These are phyloP conservation scores for Aspergillus novofumigatus DNA, from an alignment of 2,329 filamentous ascomycete genomes.

Conservation along the genomic window DNA sequence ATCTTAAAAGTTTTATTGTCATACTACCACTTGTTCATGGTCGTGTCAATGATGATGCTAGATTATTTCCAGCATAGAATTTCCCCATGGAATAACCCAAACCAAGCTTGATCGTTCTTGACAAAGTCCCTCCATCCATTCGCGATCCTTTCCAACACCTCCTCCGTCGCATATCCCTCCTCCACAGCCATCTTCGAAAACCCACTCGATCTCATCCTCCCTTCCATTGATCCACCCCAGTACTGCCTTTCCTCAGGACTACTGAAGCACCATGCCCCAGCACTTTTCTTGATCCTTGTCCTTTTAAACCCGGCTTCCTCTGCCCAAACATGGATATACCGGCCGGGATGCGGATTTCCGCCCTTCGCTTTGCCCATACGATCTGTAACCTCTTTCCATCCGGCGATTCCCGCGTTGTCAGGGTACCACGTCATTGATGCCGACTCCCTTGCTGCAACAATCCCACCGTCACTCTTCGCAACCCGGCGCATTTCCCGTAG, in stretches of 20 bases:
- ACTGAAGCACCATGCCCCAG: slow-evolving; percentile 36
- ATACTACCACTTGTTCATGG: neutral
- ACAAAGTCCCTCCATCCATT: slow-evolving; percentile 33
- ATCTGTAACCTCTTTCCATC: slow-evolving; percentile 21
- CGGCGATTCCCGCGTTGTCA: slow-evolving; percentile 19
- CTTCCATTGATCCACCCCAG: slow-evolving; percentile 34
- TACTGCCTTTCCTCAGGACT: slow-evolving; percentile 28
- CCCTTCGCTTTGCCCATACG: slow-evolving; percentile 21
- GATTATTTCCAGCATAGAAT: slow-evolving; percentile 33
- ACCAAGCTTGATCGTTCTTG: slow-evolving; percentile 34
- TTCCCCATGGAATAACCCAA: slow-evolving; percentile 35
- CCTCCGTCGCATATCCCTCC: slow-evolving; percentile 26
- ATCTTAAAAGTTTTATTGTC: slow-evolving; percentile 1
- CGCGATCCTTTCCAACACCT: slow-evolving; percentile 31
- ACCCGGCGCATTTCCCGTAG: slow-evolving; percentile 55
- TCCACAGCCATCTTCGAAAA: slow-evolving; percentile 26
- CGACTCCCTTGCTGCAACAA: slow-evolving; percentile 48
- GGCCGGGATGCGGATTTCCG: slow-evolving; percentile 25
- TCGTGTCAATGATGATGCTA: neutral
- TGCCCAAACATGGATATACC: slow-evolving; percentile 33
- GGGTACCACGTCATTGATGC: slow-evolving; percentile 33
- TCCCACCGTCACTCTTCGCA: slow-evolving; percentile 50
- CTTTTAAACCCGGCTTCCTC: slow-evolving; percentile 30
- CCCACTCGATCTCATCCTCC: slow-evolving; percentile 24
- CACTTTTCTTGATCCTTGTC: slow-evolving; percentile 21